Percentiles rank a stretch among this genome's conserved stretches.
Conservation (phyloP, 2,329 filamentous ascomycete species). For the Hortaea werneckii region DNA sequence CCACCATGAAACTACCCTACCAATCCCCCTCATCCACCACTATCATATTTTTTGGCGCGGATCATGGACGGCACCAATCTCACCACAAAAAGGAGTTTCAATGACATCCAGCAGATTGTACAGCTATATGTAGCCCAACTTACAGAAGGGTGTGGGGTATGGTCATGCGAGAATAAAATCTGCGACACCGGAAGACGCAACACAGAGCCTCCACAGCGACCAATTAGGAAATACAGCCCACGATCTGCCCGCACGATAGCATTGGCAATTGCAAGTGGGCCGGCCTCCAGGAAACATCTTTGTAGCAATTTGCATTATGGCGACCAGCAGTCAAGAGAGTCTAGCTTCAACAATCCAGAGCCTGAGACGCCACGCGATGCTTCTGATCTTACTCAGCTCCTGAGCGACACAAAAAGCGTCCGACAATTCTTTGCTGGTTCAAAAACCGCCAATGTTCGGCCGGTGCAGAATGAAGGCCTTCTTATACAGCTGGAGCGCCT, state of each 20-base stretch:
- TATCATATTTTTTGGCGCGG: too few relatives aligned
- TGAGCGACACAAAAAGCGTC: conserved; percentile 27
- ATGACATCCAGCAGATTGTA: not conserved
- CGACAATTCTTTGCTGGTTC: not conserved
- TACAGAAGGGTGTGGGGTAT: conserved; percentile 61
- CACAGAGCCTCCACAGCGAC: conserved; percentile 44
- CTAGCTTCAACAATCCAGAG: too few relatives aligned
- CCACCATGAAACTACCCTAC: too few relatives aligned
- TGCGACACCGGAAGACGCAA: conserved; percentile 69
- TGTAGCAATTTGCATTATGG: too few relatives aligned
- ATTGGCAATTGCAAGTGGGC: conserved; percentile 63
- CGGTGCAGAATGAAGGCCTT: not conserved
- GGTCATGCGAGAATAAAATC: conserved; percentile 57
- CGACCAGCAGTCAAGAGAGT: too few relatives aligned
- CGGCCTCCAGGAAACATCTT: conserved; percentile 59
- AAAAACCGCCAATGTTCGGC: not conserved
- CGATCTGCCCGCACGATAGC: conserved; percentile 73
- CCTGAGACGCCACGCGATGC: conserved; percentile 43
- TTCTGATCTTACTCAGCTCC: conserved; percentile 49
- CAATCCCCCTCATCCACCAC: too few relatives aligned
- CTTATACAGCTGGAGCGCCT: too few relatives aligned
- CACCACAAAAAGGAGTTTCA: too few relatives aligned
- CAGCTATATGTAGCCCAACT: conserved; percentile 53
- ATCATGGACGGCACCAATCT: too few relatives aligned
- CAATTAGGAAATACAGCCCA: conserved; percentile 65